Conservation (phyloP, 1,284 basidiomycete species). For the Moesziomyces parantarcticus region DNA sequence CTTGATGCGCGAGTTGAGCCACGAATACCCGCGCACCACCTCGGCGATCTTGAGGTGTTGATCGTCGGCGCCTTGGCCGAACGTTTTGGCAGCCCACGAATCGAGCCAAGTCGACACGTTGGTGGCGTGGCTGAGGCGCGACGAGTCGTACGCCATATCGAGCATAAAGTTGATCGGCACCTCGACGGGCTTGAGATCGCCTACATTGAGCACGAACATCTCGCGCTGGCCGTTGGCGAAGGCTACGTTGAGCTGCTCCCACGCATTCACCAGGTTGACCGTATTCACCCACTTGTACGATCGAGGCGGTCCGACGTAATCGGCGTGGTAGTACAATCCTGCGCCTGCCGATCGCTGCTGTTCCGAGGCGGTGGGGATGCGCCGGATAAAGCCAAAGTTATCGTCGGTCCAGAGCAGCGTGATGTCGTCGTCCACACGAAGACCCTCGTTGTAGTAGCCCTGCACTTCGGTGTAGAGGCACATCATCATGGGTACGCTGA, state of each 20-base stretch:
- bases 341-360: constrained; percentile 75
- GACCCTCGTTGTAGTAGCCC: constrained; percentile 76
- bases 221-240: constrained; percentile 52
- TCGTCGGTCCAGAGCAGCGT: constrained; percentile 70
- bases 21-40: constrained; percentile 75
- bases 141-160: constrained; percentile 74
- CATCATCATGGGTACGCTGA: constrained; percentile 75
- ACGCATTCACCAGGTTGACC: constrained; percentile 48
- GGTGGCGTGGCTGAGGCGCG: constrained; percentile 34
- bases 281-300: constrained; percentile 69
- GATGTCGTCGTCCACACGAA: constrained; percentile 66
- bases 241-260: constrained; percentile 48
- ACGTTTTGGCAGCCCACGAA: constrained; percentile 76
- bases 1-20: constrained; percentile 75
- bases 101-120: constrained; percentile 72
- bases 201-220: constrained; percentile 70
- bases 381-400: constrained; percentile 67
- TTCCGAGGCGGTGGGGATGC: constrained; percentile 71
- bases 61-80: constrained; percentile 70
- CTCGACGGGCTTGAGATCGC: constrained; percentile 80
- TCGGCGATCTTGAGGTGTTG: constrained; percentile 69
- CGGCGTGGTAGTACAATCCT: constrained; percentile 76
- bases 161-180: constrained; percentile 77
- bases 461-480: constrained; percentile 76
- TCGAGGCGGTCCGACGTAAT: constrained; percentile 67